Base-by-base conservation (phyloP, 176 grass and related monocot species). In the Rhynchospora tenuis region DNA sequence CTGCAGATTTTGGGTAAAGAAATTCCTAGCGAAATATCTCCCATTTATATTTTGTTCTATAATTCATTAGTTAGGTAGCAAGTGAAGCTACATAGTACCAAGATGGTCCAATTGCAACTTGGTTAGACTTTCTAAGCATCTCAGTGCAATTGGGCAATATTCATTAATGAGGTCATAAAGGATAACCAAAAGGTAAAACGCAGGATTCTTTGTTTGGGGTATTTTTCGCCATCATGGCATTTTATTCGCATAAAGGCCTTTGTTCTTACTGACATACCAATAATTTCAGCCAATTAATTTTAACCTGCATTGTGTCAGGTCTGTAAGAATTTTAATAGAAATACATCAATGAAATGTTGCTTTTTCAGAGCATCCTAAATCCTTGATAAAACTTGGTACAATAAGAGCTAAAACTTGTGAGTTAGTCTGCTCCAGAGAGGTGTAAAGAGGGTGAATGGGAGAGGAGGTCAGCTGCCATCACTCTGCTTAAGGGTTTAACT, bases 1-100 rank as follows among this genome's bases (percentile, higher is more conserved):
- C n/a, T 43, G 54, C 17, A 56, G 82, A 73, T 72, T 74, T 84
- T 84, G 82, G 51, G 50, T 73, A 73, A 84, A 73, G n/a, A 64
- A 74, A 57, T 38, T 42, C 8, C 42, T 42, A 27, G 51, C 8
- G 20, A 17, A 22, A 27, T 56, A 31, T 71, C 48, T 85, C 58
- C 31, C 51, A 9, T 55, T 24, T 29, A 55, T 27, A 56, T 29
- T 55, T 78, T 78, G 73, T 78, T n/a, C 33, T 69, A 9, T 0
- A 29, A 68, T 43, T 70, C 17, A 45, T 70, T 70, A 45, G 29
- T 42, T 70, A 10, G 66, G 66, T 70, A 43, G 13, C 5, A 45
- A 70, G 5, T 17, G 38, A 70, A 43, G 1, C 7, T 20, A 70
- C 9, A 6, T 28, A 31, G 63, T 65, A 5, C 26, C 63, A 16